Base-by-base conservation (phyloP, 306 rosid species). In the Vigna mungo region DNA sequence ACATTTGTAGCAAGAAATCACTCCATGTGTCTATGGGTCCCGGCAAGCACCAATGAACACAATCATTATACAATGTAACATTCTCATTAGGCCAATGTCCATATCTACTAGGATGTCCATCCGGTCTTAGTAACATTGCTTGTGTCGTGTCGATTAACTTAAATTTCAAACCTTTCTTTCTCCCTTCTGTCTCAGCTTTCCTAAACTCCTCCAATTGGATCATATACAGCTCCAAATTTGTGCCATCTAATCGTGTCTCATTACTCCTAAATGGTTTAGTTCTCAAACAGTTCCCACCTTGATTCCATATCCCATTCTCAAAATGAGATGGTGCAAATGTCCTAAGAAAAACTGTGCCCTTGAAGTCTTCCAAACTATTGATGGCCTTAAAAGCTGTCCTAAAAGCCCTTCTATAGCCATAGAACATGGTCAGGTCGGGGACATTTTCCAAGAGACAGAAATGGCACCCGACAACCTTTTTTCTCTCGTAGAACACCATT, bases 31-130 rank as follows among this genome's bases (percentile, higher is more conserved):
- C 98, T 20, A 93, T 88, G 6, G 98, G 97, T 1, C 98, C 97
- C 0, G 97, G 97, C 82, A 91, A 72, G 72, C 97, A 91, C 97
- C 97, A 95, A 61, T 95, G 98, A 25, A 92, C 92, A 79, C 98
- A 95, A 56, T 95, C 98, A 65, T 92, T 92, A 64, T 87, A 87
- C 75, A 90, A 25, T 7, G 92, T 92, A 58, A 86, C 97, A 36
- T 92, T 92, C 9, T 84, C 92, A 18, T 88, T 11, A 4, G 96
- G 85, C 93, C 86, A 85, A 70, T 92, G 98, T 4, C 98, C 97
- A 77, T 84, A 90, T 54, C 62, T 85, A 74, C 97, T 90, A 3
- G 98, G 98, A 37, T 95, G 98, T 8, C 98, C 97, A 78, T 95
- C 98, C 2, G 97, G 98, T 77, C 99, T 87, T 51, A 90, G 44